Evolutionary conservation across 225 moss, liverwort and hornwort species (phyloP), one percentile per base, ranked within the genome.

Genomic region (Pseudoscleropodium purum): DNA sequence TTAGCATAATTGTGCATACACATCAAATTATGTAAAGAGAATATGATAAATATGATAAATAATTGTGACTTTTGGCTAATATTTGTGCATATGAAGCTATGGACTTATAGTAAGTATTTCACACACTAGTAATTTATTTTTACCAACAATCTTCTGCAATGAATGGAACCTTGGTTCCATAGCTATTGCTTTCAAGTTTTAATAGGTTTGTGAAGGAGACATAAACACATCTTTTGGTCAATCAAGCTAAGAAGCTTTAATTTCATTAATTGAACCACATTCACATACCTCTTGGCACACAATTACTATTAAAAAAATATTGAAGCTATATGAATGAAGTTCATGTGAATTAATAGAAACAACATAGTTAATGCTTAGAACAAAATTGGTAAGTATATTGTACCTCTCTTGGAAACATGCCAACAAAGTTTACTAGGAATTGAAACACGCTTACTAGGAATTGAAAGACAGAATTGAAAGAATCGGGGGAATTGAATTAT

Each of bases 111-210:
- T 31, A 6, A 49, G 11, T 7, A 18, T 18, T 75, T 31, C 7
- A 47, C 11, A 11, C 0, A 0, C 0, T 18, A 4, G 18, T 45
- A 3, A 47, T 2, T 31, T 74, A 47, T 45, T 75, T 30, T 47
- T 11, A 30, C 18, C 30, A 47, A 47, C 3, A 47, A 16, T 47
- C 18, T 75, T 31, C 6, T n/a, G n/a, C n/a, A n/a, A n/a, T n/a
- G n/a, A n/a, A n/a, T n/a, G n/a, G n/a, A n/a, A n/a, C 30, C 18
- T 75, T 47, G 11, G 7, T 18, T 47, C 9, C 3, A 43, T 10
- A 29, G 10, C 0, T 0, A 3, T 43, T 45, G 16, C 29, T 17
- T 74, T 29, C 17, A 47, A 47, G 9, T 47, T 47, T 47, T 10
- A 10, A 43, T 10, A 74, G 2, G 17, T 45, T 74, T 45, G 10